phyloP scores from a whole-genome alignment of 805 yeast species.

The Cyberlindnera sargentensis region DNA sequence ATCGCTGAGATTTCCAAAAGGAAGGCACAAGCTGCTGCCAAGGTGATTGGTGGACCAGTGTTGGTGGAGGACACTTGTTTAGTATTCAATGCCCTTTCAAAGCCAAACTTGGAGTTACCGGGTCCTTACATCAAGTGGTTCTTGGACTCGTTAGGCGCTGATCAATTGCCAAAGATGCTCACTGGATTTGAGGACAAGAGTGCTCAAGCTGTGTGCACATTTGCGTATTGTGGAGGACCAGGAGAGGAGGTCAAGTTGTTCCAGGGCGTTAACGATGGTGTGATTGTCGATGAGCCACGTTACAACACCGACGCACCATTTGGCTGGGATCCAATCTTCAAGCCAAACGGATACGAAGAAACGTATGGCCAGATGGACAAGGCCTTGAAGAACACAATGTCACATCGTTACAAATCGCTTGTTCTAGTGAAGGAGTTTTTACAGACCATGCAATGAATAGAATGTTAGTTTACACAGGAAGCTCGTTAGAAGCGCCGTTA shows the following conservation, averaged over 20 bases:
- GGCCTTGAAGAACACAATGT: conserved; percentile 65
- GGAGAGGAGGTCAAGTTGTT: conserved; percentile 66
- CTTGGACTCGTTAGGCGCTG: conserved; percentile 63
- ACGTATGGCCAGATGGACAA: conserved; percentile 91
- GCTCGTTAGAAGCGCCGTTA: conserved; percentile 52
- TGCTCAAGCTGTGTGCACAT: conserved; percentile 87
- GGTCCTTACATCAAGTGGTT: conserved; percentile 98
- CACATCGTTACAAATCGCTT: conserved; percentile 85
- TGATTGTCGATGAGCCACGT: conserved; percentile 49
- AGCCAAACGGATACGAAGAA: conserved; percentile 67
- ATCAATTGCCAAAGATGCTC: conserved; percentile 71
- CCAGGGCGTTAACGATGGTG: conserved; percentile 80
- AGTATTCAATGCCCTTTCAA: conserved; percentile 71
- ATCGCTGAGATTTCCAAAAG: conserved; percentile 73
- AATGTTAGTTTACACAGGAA: conserved; percentile 8
- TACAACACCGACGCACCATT: conserved; percentile 70
- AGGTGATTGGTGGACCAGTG: conserved; percentile 64
- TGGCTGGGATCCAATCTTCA: conserved; percentile 93
- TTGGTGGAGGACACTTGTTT: conserved; percentile 94
- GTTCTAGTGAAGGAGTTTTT: conserved; percentile 49
- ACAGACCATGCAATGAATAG: conserved; percentile 5
- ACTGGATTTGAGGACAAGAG: conserved; percentile 74
- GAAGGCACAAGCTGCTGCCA: conserved; percentile 73
- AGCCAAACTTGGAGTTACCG: conserved; percentile 51
- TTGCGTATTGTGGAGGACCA: conserved; percentile 84